Evolutionary conservation across 257 asterid genomes (phyloP).

Genomic region (Solanum appendiculatum): DNA sequence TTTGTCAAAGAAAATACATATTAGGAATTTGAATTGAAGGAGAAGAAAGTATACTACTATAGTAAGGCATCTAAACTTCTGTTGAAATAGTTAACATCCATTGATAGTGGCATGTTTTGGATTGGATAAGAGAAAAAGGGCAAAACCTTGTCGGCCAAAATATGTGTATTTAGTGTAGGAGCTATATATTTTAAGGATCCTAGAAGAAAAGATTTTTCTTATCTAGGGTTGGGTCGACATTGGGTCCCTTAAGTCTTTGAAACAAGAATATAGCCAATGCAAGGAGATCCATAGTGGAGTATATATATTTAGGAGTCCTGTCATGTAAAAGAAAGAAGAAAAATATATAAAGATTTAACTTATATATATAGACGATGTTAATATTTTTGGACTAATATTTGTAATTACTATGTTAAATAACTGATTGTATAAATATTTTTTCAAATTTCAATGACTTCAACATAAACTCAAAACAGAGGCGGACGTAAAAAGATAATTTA

Average conservation of each 20-base stretch:
- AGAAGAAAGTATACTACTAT: background rate
- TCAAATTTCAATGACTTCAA: background rate
- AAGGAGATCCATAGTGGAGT: background rate
- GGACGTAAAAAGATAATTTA: background rate
- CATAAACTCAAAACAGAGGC: background rate
- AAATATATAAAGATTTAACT: background rate
- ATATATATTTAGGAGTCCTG: constrained; percentile 6
- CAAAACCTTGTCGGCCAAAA: constrained; percentile 41
- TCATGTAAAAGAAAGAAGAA: background rate
- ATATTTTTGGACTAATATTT: too few species aligned
- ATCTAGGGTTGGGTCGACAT: constrained; percentile 26
- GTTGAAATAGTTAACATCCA: constrained; percentile 23
- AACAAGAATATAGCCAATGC: constrained; percentile 1
- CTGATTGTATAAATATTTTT: background rate
- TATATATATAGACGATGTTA: too few species aligned
- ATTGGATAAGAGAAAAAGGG: constrained; percentile 20
- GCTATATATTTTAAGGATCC: background rate
- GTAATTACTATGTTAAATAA: too few species aligned
- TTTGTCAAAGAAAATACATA: background rate
- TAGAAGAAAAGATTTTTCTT: background rate
- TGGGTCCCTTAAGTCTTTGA: constrained; percentile 7
- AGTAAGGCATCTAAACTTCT: constrained; percentile 12
- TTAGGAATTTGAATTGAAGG: background rate
- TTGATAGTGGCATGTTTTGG: constrained; percentile 29
- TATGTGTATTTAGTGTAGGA: background rate